Conservation (phyloP, 1,284 basidiomycete species). For the Volvariella surrecta region DNA sequence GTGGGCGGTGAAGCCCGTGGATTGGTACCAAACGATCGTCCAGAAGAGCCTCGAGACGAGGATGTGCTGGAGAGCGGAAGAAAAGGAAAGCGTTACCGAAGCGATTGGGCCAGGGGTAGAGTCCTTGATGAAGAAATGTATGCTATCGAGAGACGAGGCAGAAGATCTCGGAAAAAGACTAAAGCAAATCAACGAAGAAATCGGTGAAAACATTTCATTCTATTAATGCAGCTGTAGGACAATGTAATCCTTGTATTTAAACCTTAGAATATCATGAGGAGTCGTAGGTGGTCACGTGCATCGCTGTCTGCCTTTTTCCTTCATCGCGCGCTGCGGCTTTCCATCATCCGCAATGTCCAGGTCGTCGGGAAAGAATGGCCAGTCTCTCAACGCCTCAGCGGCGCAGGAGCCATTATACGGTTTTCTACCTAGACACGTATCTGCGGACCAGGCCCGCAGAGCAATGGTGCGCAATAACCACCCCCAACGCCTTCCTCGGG, state of each 20-base stretch:
- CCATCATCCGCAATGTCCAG: too few species aligned
- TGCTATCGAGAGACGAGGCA: constrained; percentile 13
- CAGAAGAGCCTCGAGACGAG: constrained; percentile 8
- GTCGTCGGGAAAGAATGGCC: constrained; percentile 18
- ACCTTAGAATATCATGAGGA: too few species aligned
- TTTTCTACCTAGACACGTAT: constrained; percentile 74
- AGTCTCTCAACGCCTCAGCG: constrained; percentile 18
- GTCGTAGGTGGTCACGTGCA: too few species aligned
- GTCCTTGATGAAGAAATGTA: constrained; percentile 9
- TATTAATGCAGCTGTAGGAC: too few species aligned
- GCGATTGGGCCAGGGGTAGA: constrained; percentile 10
- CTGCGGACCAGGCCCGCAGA: constrained; percentile 58
- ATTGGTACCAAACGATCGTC: constrained; percentile 12
- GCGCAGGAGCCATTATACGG: constrained; percentile 62
- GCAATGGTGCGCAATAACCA: constrained; percentile 40
- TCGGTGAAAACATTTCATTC: not conserved
- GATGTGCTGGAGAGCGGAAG: constrained; percentile 5
- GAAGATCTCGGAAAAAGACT: constrained; percentile 3
- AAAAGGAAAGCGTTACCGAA: constrained; percentile 6
- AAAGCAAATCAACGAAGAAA: not conserved
- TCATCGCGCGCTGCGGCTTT: too few species aligned
- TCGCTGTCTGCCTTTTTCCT: too few species aligned
- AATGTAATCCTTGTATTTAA: too few species aligned
- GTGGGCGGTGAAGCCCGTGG: constrained; percentile 10
- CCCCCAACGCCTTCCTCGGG: too few species aligned